A percentile compares a stretch with the other conserved stretches of the same genome.
Conservation (phyloP, 768 basidiomycete species). For the Lanmaoa rubissima region DNA sequence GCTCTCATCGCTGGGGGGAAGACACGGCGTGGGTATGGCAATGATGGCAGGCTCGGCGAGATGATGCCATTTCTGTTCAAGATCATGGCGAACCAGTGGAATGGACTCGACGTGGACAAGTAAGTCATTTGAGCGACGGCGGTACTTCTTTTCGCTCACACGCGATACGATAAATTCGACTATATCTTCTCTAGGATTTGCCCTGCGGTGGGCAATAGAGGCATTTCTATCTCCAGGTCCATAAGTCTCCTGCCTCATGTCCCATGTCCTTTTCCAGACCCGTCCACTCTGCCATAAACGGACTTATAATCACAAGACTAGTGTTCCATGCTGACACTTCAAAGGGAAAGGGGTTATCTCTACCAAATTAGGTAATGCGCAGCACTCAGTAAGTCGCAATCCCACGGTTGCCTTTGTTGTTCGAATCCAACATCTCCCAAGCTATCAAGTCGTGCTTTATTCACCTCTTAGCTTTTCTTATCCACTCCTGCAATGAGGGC, state of each 20-base stretch:
- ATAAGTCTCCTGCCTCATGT: not conserved
- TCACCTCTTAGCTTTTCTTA: no score
- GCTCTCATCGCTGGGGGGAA: no score
- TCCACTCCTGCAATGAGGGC: no score
- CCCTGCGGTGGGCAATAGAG: constrained; percentile 64
- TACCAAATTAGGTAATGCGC: no score
- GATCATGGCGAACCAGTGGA: constrained; percentile 63
- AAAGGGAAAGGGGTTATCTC: no score
- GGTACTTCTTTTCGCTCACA: not conserved
- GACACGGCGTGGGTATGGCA: not conserved
- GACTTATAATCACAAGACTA: constrained; percentile 81
- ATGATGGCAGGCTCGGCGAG: constrained; percentile 21
- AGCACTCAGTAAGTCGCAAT: no score
- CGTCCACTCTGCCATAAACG: constrained; percentile 77
- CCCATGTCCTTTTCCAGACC: constrained; percentile 41
- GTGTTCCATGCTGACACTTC: no score
- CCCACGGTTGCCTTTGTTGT: no score
- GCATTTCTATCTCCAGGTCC: constrained; percentile 40
- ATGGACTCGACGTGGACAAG: constrained; percentile 89
- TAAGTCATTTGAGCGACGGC: constrained; percentile 23
- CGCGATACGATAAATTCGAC: constrained; percentile 54
- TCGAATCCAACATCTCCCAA: no score
- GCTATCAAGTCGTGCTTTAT: no score
- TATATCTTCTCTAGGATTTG: constrained; percentile 72
- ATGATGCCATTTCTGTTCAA: constrained; percentile 72